Evolutionary conservation across 139 green algal genomes (phyloP), one percentile per base, ranked within the genome.

Genomic region (Micractinium sp.): DNA sequence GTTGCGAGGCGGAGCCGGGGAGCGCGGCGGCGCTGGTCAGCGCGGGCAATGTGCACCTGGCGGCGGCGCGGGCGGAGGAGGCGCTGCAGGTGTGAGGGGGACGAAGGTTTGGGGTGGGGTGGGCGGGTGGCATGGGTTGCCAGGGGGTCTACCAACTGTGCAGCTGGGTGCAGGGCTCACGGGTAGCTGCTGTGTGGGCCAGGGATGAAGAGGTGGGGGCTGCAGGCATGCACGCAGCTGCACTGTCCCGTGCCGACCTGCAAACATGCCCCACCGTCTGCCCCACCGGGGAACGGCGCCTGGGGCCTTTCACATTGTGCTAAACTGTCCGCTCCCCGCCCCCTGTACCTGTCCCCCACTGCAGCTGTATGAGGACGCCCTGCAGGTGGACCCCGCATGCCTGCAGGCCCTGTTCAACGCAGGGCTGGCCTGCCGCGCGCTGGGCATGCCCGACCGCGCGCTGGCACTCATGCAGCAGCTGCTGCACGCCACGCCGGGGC

Each of bases 321-420:
- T 31, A 39, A 25, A 1, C 12, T 39, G 12, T 79, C 0, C 31
- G 29, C 27, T 9, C 73, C n/a, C 73, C 25, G 15, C 18, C 74
- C 15, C 16, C 74, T n/a, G n/a, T n/a, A n/a, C 35, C 35, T 19
- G 23, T 19, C 74, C 31, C 29, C 18, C n/a, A n/a, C 33, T 14
- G 79, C 47, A 82, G 53, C 73, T 92, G 3, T 97, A 96, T 85
- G 90, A 90, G 78, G 94, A 97, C n/a, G 95, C 96, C 5, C 87
- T 95, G 23, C 92, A 91, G 87, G 94, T 96, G 63, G 95, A 98
- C 82, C 93, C 94, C 27, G 94, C 96, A 90, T 97, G 94, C 78
- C 91, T 96, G 66, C 95, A 98, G 92, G 94, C 93, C 27, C 87
- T 95, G 4, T 96, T 94, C 94, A 98, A 98, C 89, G 90, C 97